Evolutionary conservation across 139 green algal species (phyloP).

Genomic region (Diplosphaera chodatii): DNA sequence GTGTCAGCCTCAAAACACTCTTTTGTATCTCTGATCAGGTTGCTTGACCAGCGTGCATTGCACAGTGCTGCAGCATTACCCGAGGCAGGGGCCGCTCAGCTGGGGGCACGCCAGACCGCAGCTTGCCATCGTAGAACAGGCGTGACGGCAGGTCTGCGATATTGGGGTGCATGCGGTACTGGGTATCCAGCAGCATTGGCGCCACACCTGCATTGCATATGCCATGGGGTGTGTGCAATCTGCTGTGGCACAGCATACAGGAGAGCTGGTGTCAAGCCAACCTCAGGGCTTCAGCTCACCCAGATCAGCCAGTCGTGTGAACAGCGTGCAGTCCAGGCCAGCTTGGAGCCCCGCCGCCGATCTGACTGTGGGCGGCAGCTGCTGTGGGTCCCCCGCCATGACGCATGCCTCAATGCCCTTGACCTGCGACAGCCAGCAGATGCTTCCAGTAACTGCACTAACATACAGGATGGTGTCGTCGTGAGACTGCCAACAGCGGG

Average conservation of each 20-base stretch:
- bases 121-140: conserved; percentile 53
- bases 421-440: conserved; percentile 46
- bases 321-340: conserved; percentile 74
- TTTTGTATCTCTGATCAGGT: too few relatives aligned
- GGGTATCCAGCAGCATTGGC: conserved; percentile 76
- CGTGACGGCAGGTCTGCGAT: conserved; percentile 52
- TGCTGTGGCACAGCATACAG: too few relatives aligned
- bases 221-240: too few relatives aligned
- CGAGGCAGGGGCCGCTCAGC: conserved; percentile 21
- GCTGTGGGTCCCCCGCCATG: conserved; percentile 83
- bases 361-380: conserved; percentile 85
- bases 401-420: conserved; percentile 72
- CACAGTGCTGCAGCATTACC: neutral
- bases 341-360: conserved; percentile 42
- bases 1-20: too few relatives aligned
- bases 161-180: conserved; percentile 89
- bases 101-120: conserved; percentile 27
- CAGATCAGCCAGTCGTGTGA: conserved; percentile 52
- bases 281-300: too few relatives aligned
- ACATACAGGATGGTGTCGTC: too few relatives aligned
- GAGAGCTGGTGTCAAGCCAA: too few relatives aligned
- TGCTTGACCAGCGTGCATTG: neutral
- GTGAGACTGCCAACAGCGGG: too few relatives aligned
- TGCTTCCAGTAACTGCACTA: too few relatives aligned
- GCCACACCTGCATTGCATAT: conserved; percentile 47